A percentile compares a stretch with the other conserved stretches of the same genome.
Conservation (phyloP, 2,329 filamentous ascomycete species). For the Pseudogymnoascus sp. region DNA sequence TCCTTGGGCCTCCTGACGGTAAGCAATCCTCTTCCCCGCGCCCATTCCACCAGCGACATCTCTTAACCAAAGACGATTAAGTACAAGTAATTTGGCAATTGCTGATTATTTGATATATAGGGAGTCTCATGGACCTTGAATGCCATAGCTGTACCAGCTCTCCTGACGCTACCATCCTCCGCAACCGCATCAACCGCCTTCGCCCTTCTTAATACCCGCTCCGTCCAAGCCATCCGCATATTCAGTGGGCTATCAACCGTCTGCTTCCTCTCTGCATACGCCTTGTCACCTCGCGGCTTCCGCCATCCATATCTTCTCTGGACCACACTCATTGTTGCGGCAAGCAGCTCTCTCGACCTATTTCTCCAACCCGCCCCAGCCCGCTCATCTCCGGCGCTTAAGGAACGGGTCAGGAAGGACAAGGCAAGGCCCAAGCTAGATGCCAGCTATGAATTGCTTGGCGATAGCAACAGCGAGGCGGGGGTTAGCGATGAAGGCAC, state of each 20-base stretch:
- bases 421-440: conserved; percentile 43
- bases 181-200: conserved; percentile 63
- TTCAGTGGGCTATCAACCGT: conserved; percentile 62
- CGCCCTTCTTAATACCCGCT: conserved; percentile 54
- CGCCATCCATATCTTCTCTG: conserved; percentile 89
- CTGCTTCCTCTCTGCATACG: conserved; percentile 70
- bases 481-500: conserved; percentile 42
- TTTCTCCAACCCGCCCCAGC: conserved; percentile 21
- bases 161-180: conserved; percentile 74
- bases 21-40: conserved; percentile 32
- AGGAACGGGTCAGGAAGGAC: conserved; percentile 25
- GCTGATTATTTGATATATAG: conserved; percentile 37
- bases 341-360: conserved; percentile 37
- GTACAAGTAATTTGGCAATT: neutral
- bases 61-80: neutral
- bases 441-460: conserved; percentile 63
- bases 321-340: conserved; percentile 61
- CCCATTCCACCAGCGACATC: neutral
- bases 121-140: conserved; percentile 83
- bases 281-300: conserved; percentile 63
- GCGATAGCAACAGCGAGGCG: conserved; percentile 43
- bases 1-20: conserved; percentile 84
- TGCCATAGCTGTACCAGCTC: conserved; percentile 67
- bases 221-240: conserved; percentile 56
- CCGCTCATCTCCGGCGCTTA: conserved; percentile 16